These are phyloP conservation scores for Teratosphaeriaceae sp. DNA, from an alignment of 2,329 filamentous ascomycete genomes.

Conservation along the genomic window DNA sequence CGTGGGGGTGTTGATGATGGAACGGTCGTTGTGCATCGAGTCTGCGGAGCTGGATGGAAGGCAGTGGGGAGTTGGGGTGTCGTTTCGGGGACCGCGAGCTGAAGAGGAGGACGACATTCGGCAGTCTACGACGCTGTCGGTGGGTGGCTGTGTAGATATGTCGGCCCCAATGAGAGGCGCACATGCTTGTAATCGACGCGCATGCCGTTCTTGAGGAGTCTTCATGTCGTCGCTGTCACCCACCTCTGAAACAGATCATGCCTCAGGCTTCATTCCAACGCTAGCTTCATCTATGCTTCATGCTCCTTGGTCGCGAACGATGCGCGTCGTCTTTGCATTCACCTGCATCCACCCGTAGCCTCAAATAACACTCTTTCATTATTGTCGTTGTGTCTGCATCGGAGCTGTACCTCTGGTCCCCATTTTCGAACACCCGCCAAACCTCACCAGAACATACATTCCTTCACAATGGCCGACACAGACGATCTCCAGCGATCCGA, in stretches of 20 bases:
- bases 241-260: not conserved
- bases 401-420: too few species aligned
- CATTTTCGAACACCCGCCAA: too few species aligned
- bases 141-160: not conserved
- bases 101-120: too few species aligned
- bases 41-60: not conserved
- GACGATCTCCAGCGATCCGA: constrained; percentile 17
- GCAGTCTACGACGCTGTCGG: not conserved
- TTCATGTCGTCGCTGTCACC: not conserved
- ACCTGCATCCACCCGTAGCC: too few species aligned
- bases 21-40: not conserved
- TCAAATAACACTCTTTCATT: too few species aligned
- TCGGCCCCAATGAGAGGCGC: not conserved
- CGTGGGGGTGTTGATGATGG: not conserved
- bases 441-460: too few species aligned
- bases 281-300: not conserved
- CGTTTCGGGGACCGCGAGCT: not conserved
- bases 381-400: too few species aligned
- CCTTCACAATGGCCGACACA: constrained; percentile 2
- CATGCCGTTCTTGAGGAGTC: not conserved
- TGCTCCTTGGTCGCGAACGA: too few species aligned
- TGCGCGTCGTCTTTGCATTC: too few species aligned
- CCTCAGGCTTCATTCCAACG: not conserved
- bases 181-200: not conserved
- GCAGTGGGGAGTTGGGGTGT: not conserved